These are phyloP conservation scores for Tillandsia leiboldiana DNA, from an alignment of 176 grass and related monocot genomes.

Conservation along the genomic window DNA sequence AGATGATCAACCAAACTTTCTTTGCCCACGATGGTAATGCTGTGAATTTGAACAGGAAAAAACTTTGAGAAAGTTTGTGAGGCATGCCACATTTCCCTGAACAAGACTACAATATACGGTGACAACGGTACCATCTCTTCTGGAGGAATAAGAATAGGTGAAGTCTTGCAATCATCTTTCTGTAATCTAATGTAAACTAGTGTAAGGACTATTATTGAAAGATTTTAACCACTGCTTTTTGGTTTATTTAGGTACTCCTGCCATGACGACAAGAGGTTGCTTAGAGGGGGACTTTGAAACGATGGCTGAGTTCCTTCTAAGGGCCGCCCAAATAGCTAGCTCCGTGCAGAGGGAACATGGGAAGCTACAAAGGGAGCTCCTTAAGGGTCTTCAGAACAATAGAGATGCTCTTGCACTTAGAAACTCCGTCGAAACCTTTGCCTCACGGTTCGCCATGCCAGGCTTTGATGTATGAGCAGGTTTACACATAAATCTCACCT, in stretches of 20 bases:
- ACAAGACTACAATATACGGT: slow-evolving; percentile 60
- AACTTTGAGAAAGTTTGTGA: slow-evolving; percentile 72
- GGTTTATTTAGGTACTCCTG: slow-evolving; percentile 47
- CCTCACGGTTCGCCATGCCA: slow-evolving; percentile 43
- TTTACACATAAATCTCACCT: not conserved
- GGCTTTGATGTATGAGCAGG: slow-evolving; percentile 29
- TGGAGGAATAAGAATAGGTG: slow-evolving; percentile 67
- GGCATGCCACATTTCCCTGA: slow-evolving; percentile 48
- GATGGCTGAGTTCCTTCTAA: slow-evolving; percentile 59
- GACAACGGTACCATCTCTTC: slow-evolving; percentile 52
- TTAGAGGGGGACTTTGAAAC: slow-evolving; percentile 67
- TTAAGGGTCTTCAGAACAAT: slow-evolving; percentile 47
- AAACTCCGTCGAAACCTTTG: slow-evolving; percentile 28
- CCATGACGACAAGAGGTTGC: slow-evolving; percentile 86
- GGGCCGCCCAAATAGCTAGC: slow-evolving; percentile 57
- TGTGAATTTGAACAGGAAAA: slow-evolving; percentile 36
- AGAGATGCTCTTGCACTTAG: slow-evolving; percentile 40
- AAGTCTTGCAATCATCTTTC: slow-evolving; percentile 1
- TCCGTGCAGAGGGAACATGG: slow-evolving; percentile 52
- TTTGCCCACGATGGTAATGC: too few relatives aligned
- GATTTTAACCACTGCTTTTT: slow-evolving; percentile 1
- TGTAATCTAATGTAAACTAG: slow-evolving; percentile 1
- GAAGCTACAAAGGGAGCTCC: slow-evolving; percentile 48
- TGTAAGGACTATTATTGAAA: not conserved
- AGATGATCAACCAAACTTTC: too few relatives aligned